Evolutionary conservation across 2,329 filamentous ascomycete species (phyloP).

Genomic region (Fusarium sp.): DNA sequence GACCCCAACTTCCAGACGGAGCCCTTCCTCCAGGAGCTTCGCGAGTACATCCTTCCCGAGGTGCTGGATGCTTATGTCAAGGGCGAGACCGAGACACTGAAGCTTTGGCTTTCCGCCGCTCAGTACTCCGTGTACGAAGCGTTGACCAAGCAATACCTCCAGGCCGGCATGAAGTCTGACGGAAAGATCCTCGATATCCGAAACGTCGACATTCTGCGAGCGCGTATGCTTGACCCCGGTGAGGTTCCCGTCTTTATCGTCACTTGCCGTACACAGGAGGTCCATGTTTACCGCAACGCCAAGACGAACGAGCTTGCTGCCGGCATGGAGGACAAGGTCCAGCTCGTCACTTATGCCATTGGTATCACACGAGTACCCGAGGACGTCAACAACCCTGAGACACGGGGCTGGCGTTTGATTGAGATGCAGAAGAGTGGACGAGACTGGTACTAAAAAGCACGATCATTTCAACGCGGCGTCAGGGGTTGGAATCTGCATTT

Average conservation of each 20-base stretch:
- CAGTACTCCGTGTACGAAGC: conserved; percentile 98
- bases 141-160: conserved; percentile 95
- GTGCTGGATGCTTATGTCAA: conserved; percentile 98
- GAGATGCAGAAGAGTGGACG: conserved; percentile 98
- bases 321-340: conserved; percentile 98
- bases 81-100: conserved; percentile 89
- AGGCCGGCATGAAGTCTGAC: conserved; percentile 92
- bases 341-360: conserved; percentile 97
- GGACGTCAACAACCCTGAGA: conserved; percentile 97
- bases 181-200: conserved; percentile 95
- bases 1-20: conserved; percentile 95
- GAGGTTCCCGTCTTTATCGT: conserved; percentile 97
- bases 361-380: conserved; percentile 94
- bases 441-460: conserved; percentile 73
- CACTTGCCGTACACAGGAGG: conserved; percentile 95
- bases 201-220: conserved; percentile 87
- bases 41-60: conserved; percentile 97
- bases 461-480: conserved; percentile 41
- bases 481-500: conserved; percentile 39
- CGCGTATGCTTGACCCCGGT: conserved; percentile 84
- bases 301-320: conserved; percentile 92
- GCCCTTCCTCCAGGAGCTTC: conserved; percentile 92
- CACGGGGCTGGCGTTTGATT: conserved; percentile 95
- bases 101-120: conserved; percentile 94
- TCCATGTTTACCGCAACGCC: conserved; percentile 94